These are phyloP conservation scores for Penicillium sp. DNA, from an alignment of 2,329 filamentous ascomycete species.

Conservation along the genomic window DNA sequence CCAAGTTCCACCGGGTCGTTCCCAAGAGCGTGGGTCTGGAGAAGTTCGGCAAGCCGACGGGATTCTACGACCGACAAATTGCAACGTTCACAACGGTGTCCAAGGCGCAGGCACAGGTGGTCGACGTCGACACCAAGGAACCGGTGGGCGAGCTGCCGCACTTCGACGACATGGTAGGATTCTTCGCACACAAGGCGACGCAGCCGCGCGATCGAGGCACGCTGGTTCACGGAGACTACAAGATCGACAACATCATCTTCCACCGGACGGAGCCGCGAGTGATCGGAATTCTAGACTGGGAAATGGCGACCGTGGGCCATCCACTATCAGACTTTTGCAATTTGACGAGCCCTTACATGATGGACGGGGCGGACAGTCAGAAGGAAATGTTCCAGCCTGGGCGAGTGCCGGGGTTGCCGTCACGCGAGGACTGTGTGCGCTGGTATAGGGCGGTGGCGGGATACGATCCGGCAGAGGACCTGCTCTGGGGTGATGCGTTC, in stretches of 20 bases:
- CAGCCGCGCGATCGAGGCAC: constrained; percentile 74
- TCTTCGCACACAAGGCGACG: constrained; percentile 63
- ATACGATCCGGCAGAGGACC: constrained; percentile 59
- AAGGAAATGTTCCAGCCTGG: constrained; percentile 56
- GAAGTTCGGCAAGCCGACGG: constrained; percentile 64
- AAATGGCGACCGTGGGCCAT: constrained; percentile 97
- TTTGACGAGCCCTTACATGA: constrained; percentile 49
- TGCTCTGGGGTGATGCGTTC: constrained; percentile 62
- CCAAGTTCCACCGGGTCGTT: constrained; percentile 73
- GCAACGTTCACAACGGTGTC: constrained; percentile 76
- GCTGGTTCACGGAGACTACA: constrained; percentile 92
- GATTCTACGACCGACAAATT: constrained; percentile 83
- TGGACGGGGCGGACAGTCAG: constrained; percentile 33
- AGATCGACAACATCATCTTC: constrained; percentile 87
- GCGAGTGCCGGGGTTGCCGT: constrained; percentile 61
- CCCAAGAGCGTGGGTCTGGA: constrained; percentile 62
- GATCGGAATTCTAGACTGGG: constrained; percentile 94
- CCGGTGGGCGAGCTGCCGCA: constrained; percentile 78
- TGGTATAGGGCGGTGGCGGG: constrained; percentile 67
- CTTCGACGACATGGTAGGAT: constrained; percentile 71
- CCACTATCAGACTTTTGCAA: constrained; percentile 88
- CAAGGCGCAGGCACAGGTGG: constrained; percentile 66
- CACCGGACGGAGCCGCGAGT: constrained; percentile 82
- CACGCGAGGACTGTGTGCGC: constrained; percentile 52
- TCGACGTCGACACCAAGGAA: constrained; percentile 70